Evolutionary conservation across 805 yeast species (phyloP).

Genomic region (Candida montana): DNA sequence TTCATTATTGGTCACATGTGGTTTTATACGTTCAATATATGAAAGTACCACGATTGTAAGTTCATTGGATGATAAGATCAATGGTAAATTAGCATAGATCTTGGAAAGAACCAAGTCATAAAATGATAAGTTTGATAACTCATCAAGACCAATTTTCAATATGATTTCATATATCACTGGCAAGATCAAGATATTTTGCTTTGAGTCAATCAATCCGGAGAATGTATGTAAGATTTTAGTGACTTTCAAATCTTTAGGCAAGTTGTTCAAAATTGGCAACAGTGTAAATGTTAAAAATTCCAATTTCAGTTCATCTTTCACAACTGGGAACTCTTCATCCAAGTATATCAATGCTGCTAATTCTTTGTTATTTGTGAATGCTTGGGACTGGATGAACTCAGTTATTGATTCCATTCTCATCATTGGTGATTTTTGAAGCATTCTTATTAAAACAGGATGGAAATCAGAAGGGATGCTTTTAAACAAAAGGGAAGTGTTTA

Average conservation of each 20-base stretch:
- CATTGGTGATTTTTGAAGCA: slow-evolving; percentile 52
- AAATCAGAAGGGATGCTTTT: slow-evolving; percentile 56
- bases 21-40: slow-evolving; percentile 41
- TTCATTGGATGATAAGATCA: slow-evolving; percentile 31
- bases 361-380: slow-evolving; percentile 4
- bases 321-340: slow-evolving; percentile 11
- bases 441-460: slow-evolving; percentile 39
- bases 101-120: slow-evolving; percentile 58
- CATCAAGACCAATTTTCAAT: slow-evolving; percentile 50
- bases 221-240: slow-evolving; percentile 74
- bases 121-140: slow-evolving; percentile 72
- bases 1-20: slow-evolving; percentile 38
- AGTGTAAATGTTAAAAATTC: slow-evolving; percentile 5
- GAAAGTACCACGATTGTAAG: slow-evolving; percentile 42
- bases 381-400: slow-evolving; percentile 50
- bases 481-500: slow-evolving; percentile 37
- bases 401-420: slow-evolving; percentile 51
- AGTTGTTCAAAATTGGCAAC: slow-evolving; percentile 6
- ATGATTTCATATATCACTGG: slow-evolving; percentile 49
- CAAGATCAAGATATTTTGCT: slow-evolving; percentile 36
- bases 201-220: slow-evolving; percentile 40
- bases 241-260: slow-evolving; percentile 9
- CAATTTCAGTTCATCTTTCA: slow-evolving; percentile 4
- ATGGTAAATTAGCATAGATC: slow-evolving; percentile 20
- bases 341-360: slow-evolving; percentile 8